phyloP scores from a whole-genome alignment of 2,329 filamentous ascomycete genomes.

The Phoma sp. region DNA sequence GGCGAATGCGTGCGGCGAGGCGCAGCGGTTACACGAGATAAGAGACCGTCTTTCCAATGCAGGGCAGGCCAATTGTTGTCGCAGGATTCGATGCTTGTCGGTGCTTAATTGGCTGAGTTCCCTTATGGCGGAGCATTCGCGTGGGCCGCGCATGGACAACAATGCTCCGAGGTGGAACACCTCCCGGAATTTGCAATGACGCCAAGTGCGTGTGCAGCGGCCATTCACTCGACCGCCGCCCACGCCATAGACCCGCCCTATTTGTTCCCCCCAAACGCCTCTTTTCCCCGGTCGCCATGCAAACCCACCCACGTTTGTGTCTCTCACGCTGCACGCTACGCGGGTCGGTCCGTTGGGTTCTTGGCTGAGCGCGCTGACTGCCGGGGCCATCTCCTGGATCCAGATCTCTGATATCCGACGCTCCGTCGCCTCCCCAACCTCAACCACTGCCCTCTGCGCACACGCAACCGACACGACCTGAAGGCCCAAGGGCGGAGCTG shows the following conservation, averaged over 20 bases:
- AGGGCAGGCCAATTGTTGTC: background rate
- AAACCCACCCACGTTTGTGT: conserved; percentile 1
- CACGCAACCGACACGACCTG: background rate
- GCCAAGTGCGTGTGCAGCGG: conserved; percentile 7
- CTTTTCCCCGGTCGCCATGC: conserved; percentile 7
- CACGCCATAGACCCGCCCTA: background rate
- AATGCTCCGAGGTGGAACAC: conserved; percentile 11
- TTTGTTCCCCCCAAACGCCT: background rate
- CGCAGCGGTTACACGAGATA: conserved; percentile 8
- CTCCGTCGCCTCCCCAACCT: conserved; percentile 1
- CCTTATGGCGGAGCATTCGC: background rate
- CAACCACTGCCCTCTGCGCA: background rate
- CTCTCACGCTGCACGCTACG: conserved; percentile 17
- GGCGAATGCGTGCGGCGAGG: conserved; percentile 5
- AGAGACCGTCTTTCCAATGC: background rate
- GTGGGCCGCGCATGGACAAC: conserved; percentile 3
- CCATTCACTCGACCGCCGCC: conserved; percentile 6
- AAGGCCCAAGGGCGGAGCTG: conserved; percentile 6
- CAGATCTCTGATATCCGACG: background rate
- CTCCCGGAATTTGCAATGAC: conserved; percentile 7
- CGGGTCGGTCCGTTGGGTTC: conserved; percentile 19
- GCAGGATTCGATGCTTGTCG: background rate
- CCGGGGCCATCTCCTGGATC: conserved; percentile 5
- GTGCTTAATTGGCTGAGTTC: conserved; percentile 12
- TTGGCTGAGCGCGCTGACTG: conserved; percentile 9